Base-by-base conservation (phyloP, 2,329 filamentous ascomycete species). In the Venturia nashicola region DNA sequence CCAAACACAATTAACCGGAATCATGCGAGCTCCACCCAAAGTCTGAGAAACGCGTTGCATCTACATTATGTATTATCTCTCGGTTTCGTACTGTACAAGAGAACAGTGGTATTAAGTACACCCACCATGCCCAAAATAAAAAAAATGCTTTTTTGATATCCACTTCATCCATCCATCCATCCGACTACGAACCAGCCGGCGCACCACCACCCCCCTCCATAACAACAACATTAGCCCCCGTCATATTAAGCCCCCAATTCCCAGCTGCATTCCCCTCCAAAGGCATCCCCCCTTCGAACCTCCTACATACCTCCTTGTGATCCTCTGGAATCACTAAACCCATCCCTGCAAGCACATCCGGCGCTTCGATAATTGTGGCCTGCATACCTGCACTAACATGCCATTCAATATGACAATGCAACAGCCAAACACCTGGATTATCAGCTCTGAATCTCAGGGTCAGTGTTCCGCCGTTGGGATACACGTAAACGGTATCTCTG, bases 191-290 rank as follows among this genome's bases (percentile, higher is more conserved):
- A 44, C 4, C 18, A 8, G 40, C 11, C 9, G 40, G 5, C 5
- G 44, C 44, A 7, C 0, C 44, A 34, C 27, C 8, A 1, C 23
- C 48, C 8, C 23, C 48, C 48, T 54, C 48, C 11, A 20, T 0
- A 20, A 64, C 20, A 34, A 51, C 40, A 54, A 34, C 43, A 44
- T 40, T 60, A 18, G 36, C 51, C 18, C 62, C 62, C 23, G 9
- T 61, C 36, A 64, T 18, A 48, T 64, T 27, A 16, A 63, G n/a
- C 36, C 32, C 72, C 0, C 82, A 86, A 70, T 91, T 91, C 0
- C 80, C 90, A 0, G 89, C 90, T 0, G 90, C 90, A 69, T 94
- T 94, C 5, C 90, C 90, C 3, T 70, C 69, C 0, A 76, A 81
- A 0, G 83, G 78, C 0, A 84, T 73, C 7, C 83, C 78, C 0